Base-by-base conservation (phyloP, 2,329 filamentous ascomycete genomes). In the Sporothrix inflata region DNA sequence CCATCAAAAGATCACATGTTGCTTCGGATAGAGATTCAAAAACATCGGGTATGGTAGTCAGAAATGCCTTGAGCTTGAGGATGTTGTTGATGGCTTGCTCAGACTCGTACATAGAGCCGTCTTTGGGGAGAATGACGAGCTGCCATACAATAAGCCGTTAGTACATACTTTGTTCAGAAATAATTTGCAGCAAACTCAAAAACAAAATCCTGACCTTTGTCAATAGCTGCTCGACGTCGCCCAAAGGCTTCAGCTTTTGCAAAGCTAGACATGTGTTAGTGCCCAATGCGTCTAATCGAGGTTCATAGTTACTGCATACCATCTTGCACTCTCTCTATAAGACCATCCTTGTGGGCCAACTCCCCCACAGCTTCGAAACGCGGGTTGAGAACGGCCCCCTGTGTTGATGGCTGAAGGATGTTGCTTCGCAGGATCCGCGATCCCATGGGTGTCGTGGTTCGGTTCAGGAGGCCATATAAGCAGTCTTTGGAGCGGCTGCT, bases 391-490 rank as follows among this genome's bases (percentile, higher is more conserved):
- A 92, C 91, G 2, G 86, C 83, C 3, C 86, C 81, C 2, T 84
- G 87, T 0, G 93, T 98, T 0, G 93, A 92, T 4, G 96, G 96
- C 77, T 99, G 96, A 1, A 98, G 83, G 42, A 99, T 91, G 75
- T 92, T 97, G 79, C 90, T 94, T 71, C 94, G 88, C 34, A 99
- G 86, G 74, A 97, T 86, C 67, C 96, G 89, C 5, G 89, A 86
- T 3, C 96, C 96, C 94, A 98, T 98, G 0, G 93, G 92, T 0
- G 96, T 98, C 24, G 89, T 79, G 0, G 94, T 97, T 75, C 94
- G 87, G 77, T 98, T 97, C 61, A 99, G 82, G 0, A 98, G 81
- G 0, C 94, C 94, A 74, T 94, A 95, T 0, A 99, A 83, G 75
- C 91, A 95, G 51, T 95, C 89, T 74, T 90, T 93, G 0, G 94